These are phyloP conservation scores for Ceratocystis alfenasii DNA, from an alignment of 2,329 filamentous ascomycete species.

Conservation along the genomic window DNA sequence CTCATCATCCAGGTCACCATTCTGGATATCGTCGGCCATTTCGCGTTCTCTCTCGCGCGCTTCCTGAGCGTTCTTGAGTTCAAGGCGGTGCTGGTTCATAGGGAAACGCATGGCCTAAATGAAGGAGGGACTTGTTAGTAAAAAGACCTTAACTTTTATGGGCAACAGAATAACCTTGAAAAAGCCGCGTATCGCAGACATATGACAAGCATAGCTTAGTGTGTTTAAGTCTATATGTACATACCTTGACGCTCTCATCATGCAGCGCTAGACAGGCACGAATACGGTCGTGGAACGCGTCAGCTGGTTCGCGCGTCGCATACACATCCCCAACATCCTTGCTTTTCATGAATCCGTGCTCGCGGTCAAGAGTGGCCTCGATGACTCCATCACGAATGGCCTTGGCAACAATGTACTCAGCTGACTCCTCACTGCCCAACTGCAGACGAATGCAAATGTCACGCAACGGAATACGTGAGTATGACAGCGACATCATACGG, in stretches of 20 bases:
- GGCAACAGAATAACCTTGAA: conserved; percentile 23
- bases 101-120: conserved; percentile 92
- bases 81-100: conserved; percentile 96
- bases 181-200: background rate
- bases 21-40: conserved; percentile 97
- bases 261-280: conserved; percentile 81
- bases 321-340: conserved; percentile 95
- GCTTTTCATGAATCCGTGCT: conserved; percentile 96
- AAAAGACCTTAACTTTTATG: background rate
- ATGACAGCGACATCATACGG: conserved; percentile 96
- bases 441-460: conserved; percentile 95
- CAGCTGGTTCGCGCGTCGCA: conserved; percentile 84
- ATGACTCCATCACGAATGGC: conserved; percentile 96
- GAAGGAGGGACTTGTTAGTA: conserved; percentile 26
- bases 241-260: conserved; percentile 95
- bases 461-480: conserved; percentile 89
- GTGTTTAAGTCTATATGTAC: conserved; percentile 23
- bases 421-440: conserved; percentile 88
- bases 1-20: conserved; percentile 92
- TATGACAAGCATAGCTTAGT: background rate
- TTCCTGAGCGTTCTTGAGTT: conserved; percentile 96
- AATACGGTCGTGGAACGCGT: conserved; percentile 96
- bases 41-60: conserved; percentile 93
- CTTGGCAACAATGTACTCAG: conserved; percentile 98
- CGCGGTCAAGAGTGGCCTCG: conserved; percentile 84